phyloP scores from a whole-genome alignment of 805 yeast genomes.

The Starmerella sp. region DNA sequence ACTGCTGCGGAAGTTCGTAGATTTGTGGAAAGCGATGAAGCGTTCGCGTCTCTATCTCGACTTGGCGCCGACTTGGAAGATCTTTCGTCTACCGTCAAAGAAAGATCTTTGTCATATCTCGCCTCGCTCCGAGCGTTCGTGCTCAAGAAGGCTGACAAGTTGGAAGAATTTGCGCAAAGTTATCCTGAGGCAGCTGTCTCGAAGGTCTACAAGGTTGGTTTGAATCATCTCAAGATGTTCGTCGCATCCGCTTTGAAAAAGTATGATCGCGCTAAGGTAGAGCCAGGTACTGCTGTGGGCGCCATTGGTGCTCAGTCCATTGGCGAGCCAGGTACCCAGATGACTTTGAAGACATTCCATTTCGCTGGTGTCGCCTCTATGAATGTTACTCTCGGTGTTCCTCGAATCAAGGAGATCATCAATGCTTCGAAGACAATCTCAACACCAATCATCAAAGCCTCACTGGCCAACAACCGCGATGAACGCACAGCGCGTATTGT shows the following conservation, averaged over 20 bases:
- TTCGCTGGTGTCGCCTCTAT: slow-evolving; percentile 99
- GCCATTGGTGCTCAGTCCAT: slow-evolving; percentile 98
- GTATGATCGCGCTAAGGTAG: slow-evolving; percentile 82
- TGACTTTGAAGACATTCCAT: slow-evolving; percentile 94
- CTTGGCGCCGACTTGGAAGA: slow-evolving; percentile 14
- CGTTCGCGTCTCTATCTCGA: slow-evolving; percentile 4
- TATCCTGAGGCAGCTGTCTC: slow-evolving; percentile 27
- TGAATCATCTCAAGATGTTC: slow-evolving; percentile 49
- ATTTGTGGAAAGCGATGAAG: slow-evolving; percentile 43
- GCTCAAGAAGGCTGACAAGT: slow-evolving; percentile 40
- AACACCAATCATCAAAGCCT: slow-evolving; percentile 93
- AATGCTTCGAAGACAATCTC: slow-evolving; percentile 92
- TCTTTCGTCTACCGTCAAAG: slow-evolving; percentile 47
- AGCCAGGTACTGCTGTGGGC: slow-evolving; percentile 98
- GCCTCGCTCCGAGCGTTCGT: slow-evolving; percentile 60
- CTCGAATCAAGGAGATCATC: slow-evolving; percentile 97
- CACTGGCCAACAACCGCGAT: slow-evolving; percentile 81
- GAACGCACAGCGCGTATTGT: slow-evolving; percentile 98
- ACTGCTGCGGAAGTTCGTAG: slow-evolving; percentile 59
- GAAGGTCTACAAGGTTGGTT: slow-evolving; percentile 46
- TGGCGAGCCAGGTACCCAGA: slow-evolving; percentile 99
- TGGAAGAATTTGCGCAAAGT: slow-evolving; percentile 47
- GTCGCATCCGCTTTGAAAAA: slow-evolving; percentile 66
- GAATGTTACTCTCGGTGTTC: slow-evolving; percentile 98
- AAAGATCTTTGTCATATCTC: slow-evolving; percentile 53